A percentile compares a stretch with the other conserved stretches of the same genome.
Conservation (phyloP, 2,329 filamentous ascomycete genomes). For the Chalaropsis thielavioides region DNA sequence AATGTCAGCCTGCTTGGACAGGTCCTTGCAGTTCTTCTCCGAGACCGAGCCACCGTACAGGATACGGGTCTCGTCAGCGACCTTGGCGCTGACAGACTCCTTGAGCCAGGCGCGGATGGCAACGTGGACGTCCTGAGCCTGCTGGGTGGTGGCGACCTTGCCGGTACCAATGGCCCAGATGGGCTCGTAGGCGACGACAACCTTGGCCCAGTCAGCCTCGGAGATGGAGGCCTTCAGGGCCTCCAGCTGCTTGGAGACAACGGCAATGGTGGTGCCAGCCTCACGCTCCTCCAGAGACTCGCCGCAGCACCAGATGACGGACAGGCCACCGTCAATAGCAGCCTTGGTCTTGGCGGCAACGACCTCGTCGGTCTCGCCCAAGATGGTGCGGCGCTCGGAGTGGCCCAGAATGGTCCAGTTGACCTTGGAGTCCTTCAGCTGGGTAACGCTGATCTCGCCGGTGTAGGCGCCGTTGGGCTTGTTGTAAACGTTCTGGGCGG, state of each 20-base stretch:
- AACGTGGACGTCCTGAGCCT: slow-evolving; percentile 87
- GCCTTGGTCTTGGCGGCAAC: slow-evolving; percentile 90
- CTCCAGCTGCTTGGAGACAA: slow-evolving; percentile 71
- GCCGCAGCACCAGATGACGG: slow-evolving; percentile 93
- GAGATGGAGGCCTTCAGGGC: slow-evolving; percentile 62
- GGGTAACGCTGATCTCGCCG: slow-evolving; percentile 83
- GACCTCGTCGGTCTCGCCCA: slow-evolving; percentile 72
- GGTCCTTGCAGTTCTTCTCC: slow-evolving; percentile 94
- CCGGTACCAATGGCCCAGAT: slow-evolving; percentile 95
- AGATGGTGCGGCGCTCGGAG: slow-evolving; percentile 82
- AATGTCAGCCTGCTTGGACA: slow-evolving; percentile 85
- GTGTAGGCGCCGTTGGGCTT: slow-evolving; percentile 95
- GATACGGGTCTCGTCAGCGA: slow-evolving; percentile 76
- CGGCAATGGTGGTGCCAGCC: slow-evolving; percentile 66
- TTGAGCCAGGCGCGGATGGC: slow-evolving; percentile 83
- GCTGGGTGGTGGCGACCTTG: slow-evolving; percentile 75
- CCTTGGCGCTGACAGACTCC: slow-evolving; percentile 57
- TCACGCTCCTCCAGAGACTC: slow-evolving; percentile 91
- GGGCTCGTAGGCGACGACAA: slow-evolving; percentile 96
- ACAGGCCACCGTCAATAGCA: slow-evolving; percentile 70
- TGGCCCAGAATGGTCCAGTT: slow-evolving; percentile 87
- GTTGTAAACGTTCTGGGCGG: slow-evolving; percentile 94
- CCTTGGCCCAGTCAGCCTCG: slow-evolving; percentile 64
- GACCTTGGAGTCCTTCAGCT: slow-evolving; percentile 79
- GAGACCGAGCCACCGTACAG: slow-evolving; percentile 94